Evolutionary conservation across 495 filamentous ascomycete genomes (phyloP).

Genomic region (Aspergillus haitiensis): DNA sequence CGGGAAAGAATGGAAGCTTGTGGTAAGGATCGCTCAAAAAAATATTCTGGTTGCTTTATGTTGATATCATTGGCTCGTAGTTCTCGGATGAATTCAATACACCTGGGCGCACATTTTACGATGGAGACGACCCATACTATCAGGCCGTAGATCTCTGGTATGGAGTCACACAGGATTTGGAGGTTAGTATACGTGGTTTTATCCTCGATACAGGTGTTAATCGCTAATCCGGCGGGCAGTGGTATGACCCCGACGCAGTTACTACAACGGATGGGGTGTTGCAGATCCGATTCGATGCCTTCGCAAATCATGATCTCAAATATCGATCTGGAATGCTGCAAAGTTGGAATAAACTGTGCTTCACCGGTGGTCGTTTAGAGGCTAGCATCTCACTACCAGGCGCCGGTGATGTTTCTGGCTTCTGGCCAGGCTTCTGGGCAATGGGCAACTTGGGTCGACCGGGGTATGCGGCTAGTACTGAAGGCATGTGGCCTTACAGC

Average conservation of each 20-base stretch:
- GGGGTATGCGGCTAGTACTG: slow-evolving; percentile 67
- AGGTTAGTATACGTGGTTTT: slow-evolving; percentile 40
- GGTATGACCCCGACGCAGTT: slow-evolving; percentile 79
- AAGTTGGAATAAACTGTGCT: slow-evolving; percentile 79
- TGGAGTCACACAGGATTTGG: slow-evolving; percentile 72
- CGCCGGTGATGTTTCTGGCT: slow-evolving; percentile 63
- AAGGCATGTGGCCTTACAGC: slow-evolving; percentile 80
- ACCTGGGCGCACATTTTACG: slow-evolving; percentile 70
- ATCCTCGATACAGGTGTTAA: background rate
- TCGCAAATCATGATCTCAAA: slow-evolving; percentile 65
- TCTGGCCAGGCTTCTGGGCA: slow-evolving; percentile 83
- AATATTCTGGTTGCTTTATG: background rate
- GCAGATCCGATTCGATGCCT: slow-evolving; percentile 65
- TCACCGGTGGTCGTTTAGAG: slow-evolving; percentile 74
- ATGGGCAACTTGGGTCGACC: slow-evolving; percentile 74
- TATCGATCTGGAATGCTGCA: slow-evolving; percentile 82
- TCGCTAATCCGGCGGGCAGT: slow-evolving; percentile 39
- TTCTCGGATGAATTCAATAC: slow-evolving; percentile 81
- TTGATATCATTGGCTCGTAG: slow-evolving; percentile 29
- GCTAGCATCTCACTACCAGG: slow-evolving; percentile 76
- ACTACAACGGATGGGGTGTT: slow-evolving; percentile 67
- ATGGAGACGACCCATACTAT: slow-evolving; percentile 71
- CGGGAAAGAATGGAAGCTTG: slow-evolving; percentile 63
- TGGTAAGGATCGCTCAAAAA: slow-evolving; percentile 46
- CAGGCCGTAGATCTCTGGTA: slow-evolving; percentile 77